phyloP scores from a whole-genome alignment of 1,284 basidiomycete species.

The Leccinum insolens region DNA sequence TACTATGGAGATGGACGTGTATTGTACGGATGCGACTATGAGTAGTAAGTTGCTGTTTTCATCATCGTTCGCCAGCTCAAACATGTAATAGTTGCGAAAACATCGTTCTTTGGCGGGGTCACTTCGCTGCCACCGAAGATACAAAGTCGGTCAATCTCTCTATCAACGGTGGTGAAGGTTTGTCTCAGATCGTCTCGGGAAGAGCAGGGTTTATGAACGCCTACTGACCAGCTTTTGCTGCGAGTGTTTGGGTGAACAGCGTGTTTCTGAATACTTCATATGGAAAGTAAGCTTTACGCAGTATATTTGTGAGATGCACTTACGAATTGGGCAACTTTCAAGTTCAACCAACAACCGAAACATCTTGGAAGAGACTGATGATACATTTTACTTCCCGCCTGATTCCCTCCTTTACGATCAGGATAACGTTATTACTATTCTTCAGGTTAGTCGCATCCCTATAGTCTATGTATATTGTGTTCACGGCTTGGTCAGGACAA shows the following conservation, averaged over 20 bases:
- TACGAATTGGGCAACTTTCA: conserved; percentile 2
- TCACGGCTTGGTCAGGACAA: conserved; percentile 56
- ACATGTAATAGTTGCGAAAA: conserved; percentile 70
- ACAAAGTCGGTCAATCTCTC: conserved; percentile 69
- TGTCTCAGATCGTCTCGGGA: conserved; percentile 14
- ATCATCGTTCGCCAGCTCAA: neutral
- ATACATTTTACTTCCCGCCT: conserved; percentile 61
- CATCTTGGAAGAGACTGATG: conserved; percentile 64
- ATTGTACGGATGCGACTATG: conserved; percentile 81
- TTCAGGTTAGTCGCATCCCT: conserved; percentile 51
- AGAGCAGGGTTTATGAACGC: neutral
- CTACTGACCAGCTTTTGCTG: conserved; percentile 59
- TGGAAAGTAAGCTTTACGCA: conserved; percentile 56
- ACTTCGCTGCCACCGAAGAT: conserved; percentile 63
- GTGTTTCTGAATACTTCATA: conserved; percentile 72
- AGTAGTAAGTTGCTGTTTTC: conserved; percentile 54
- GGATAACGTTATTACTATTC: conserved; percentile 76
- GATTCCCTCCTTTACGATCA: conserved; percentile 48
- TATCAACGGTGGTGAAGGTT: conserved; percentile 80
- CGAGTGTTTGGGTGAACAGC: conserved; percentile 79
- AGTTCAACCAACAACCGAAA: conserved; percentile 67
- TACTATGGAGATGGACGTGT: conserved; percentile 74
- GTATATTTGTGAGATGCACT: neutral
- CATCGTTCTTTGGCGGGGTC: conserved; percentile 77
- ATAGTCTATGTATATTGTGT: neutral